phyloP scores from a whole-genome alignment of 305 asterid species.

The Euphrasia arctica region DNA sequence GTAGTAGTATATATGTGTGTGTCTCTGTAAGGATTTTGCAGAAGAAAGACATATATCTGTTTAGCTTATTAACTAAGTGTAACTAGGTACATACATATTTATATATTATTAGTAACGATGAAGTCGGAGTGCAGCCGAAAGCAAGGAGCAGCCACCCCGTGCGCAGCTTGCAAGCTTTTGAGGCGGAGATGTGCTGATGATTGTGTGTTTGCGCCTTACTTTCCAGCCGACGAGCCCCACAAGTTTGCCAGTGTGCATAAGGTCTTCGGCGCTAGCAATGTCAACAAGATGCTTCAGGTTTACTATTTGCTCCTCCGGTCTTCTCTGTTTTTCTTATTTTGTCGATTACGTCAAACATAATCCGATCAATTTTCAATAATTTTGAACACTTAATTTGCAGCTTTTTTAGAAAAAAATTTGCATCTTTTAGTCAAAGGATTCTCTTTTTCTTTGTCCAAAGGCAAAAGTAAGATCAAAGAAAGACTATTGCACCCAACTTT shows the following conservation, averaged over 20 bases:
- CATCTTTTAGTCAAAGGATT: slow-evolving; percentile 22
- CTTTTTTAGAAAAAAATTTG: neutral
- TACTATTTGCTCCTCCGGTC: too few relatives aligned
- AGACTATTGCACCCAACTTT: slow-evolving; percentile 18
- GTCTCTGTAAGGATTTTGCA: neutral
- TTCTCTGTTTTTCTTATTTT: too few relatives aligned
- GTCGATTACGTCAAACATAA: neutral
- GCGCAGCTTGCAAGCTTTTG: slow-evolving; percentile 89
- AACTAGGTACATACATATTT: neutral
- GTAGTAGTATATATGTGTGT: neutral
- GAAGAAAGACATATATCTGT: neutral
- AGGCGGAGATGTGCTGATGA: slow-evolving; percentile 77
- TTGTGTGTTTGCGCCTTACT: slow-evolving; percentile 81
- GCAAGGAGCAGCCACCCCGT: slow-evolving; percentile 70
- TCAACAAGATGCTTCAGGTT: slow-evolving; percentile 93
- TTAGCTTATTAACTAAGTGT: neutral
- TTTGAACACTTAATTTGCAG: neutral
- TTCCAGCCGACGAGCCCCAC: slow-evolving; percentile 90
- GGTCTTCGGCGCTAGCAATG: slow-evolving; percentile 95
- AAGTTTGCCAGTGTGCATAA: slow-evolving; percentile 91
- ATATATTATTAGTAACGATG: neutral
- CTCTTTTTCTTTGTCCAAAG: slow-evolving; percentile 5
- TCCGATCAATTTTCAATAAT: neutral
- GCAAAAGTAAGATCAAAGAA: slow-evolving; percentile 5
- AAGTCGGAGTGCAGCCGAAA: slow-evolving; percentile 64